Evolutionary conservation across 805 yeast species (phyloP).

Genomic region (Candida nonsorbophila): DNA sequence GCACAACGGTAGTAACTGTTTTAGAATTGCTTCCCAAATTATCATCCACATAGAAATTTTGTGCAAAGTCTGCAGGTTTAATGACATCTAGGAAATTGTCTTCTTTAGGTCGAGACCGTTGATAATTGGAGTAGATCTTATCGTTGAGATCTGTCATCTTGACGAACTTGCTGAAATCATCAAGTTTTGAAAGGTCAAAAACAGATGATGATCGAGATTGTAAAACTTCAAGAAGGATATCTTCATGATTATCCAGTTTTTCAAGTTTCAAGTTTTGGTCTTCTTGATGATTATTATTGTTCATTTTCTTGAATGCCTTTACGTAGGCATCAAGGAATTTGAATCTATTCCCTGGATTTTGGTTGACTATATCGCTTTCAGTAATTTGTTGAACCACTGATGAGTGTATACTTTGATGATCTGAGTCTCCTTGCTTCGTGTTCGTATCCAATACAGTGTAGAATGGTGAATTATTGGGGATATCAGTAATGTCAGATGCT

Average conservation of each 20-base stretch:
- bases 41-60: conserved; percentile 19
- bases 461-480: too few relatives aligned
- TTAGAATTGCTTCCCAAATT: conserved; percentile 2
- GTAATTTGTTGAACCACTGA: conserved; percentile 18
- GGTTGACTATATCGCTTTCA: conserved; percentile 3
- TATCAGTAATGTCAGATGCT: too few relatives aligned
- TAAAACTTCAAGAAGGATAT: conserved; percentile 12
- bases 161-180: conserved; percentile 29
- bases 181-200: conserved; percentile 24
- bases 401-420: conserved; percentile 15
- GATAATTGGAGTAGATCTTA: conserved; percentile 17
- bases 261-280: conserved; percentile 2
- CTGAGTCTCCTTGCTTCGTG: conserved; percentile 2
- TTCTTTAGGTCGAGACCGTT: conserved; percentile 6
- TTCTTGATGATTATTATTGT: conserved; percentile 6
- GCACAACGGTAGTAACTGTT: conserved; percentile 1
- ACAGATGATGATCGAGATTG: conserved; percentile 14
- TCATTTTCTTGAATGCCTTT: conserved; percentile 5
- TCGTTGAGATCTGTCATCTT: conserved; percentile 31
- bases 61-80: conserved; percentile 17
- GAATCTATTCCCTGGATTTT: conserved; percentile 16
- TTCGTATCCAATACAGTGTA: too few relatives aligned
- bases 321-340: conserved; percentile 21
- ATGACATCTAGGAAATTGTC: conserved; percentile 22
- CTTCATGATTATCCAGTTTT: conserved; percentile 6